Evolutionary conservation across 129 eudicot species (phyloP), one percentile per base, ranked within the genome.

Genomic region (Dittrichia graveolens): DNA sequence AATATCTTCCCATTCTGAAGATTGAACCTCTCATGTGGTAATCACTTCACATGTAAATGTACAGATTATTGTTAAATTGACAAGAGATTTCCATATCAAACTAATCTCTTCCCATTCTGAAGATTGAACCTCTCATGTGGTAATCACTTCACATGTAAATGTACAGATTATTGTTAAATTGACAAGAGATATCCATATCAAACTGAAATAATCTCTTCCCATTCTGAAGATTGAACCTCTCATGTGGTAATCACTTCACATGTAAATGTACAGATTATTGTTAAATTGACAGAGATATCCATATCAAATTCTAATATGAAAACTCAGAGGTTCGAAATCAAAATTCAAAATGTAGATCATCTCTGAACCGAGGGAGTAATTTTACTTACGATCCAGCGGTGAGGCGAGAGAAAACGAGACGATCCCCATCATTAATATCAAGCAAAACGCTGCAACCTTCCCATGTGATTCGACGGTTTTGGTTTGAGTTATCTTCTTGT

Each of bases 361-460:
- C 6, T 66, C 4, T 16, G 39, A 61, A 39, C 11, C 39, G 11
- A 61, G 13, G 42, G 34, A 63, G 41, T 34, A 44, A 68, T 14
- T 24, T 24, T 11, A 66, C 85, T 75, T 80, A 94, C 97, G 97
- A 81, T 81, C 84, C 89, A 19, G 90, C 57, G 15, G 96, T 87
- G 42, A 94, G 98, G 52, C 98, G 95, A 49, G 96, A 90, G 69
- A 94, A 94, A 75, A 86, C 80, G 34, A 94, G 75, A 8, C 95
- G 89, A 69, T 94, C 97, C 6, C 96, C 98, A 41, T 90, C 97
- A 63, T 94, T 94, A 46, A 90, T 84, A 61, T 94, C 98, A 4
- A 94, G 91, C 85, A 94, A 75, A 43, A 94, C 97, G 46, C 88
- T 94, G 74, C 98, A 94, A 35, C 98, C 98, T 81, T 90, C 96